Base-by-base conservation (phyloP, 768 basidiomycete species). In the Panaeolus cyanescens region DNA sequence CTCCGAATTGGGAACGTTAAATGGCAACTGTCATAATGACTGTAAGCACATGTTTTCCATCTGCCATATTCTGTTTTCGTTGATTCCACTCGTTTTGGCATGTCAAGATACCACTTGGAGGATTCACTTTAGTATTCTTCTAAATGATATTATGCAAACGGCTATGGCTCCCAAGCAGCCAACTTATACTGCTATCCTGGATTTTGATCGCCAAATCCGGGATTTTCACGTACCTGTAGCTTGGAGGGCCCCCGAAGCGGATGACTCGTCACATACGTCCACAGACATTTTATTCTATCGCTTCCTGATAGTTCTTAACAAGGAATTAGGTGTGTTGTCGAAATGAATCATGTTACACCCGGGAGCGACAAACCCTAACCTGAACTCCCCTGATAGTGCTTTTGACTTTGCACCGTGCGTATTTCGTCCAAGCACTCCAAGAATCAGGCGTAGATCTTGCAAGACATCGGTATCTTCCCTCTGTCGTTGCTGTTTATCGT, bases 401-500 rank as follows among this genome's bases (percentile, higher is more conserved):
- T 32, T 73, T 91, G 31, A 85, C 85, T 65, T 76, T 92, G 15
- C 90, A 91, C 67, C 79, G 89, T 30, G 78, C 84, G 15, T 90
- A 89, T 70, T 88, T 91, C 66, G 85, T 85, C 2, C 85, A 85
- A 65, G 87, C 88, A 0, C 71, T 92, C 19, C 82, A 84, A 55
- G 89, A 90, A 45, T 75, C 77, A 54, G 85, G 86, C 0, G 65
- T 72, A 7, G 86, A 90, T 58, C 75, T 85, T 2, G 75, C 87
- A 54, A 79, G 79, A 59, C 89, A 91, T 66, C 80, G 77, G 65
- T 91, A 85, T 69, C 80, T 85, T 0, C 85, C 87, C 1, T 92
- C 91, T 1, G 86, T 91, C 5, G 81, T 89, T 71, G 87, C 91
- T 0, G 83, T 85, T 13, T 91, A 89, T 72, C 86, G 88, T 2